These are phyloP conservation scores for Alternaria brassicicola DNA, from an alignment of 2,329 filamentous ascomycete species.

Conservation along the genomic window DNA sequence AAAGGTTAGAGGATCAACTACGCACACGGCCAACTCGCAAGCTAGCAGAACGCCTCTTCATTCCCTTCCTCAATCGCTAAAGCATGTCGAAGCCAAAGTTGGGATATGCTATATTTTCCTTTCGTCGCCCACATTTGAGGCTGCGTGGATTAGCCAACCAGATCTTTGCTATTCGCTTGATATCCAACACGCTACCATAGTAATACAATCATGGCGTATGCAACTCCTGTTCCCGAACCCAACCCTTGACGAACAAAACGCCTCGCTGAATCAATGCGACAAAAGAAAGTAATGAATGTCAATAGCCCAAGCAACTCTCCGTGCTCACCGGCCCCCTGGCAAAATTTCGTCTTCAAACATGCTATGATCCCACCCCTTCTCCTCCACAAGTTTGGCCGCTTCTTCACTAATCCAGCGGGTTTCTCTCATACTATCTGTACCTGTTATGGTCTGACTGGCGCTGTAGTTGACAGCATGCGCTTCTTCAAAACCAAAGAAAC, in stretches of 20 bases:
- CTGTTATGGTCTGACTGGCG: not conserved
- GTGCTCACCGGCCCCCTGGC: not conserved
- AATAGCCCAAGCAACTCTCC: not conserved
- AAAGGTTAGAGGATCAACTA: not conserved
- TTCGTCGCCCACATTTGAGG: not conserved
- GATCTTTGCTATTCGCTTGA: not conserved
- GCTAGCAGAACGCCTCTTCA: not conserved
- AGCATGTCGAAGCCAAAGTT: not conserved
- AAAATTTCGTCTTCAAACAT: constrained; percentile 35
- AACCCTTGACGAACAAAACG: constrained; percentile 9
- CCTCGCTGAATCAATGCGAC: constrained; percentile 20
- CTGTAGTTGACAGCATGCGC: constrained; percentile 3
- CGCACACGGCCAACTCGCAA: too few species aligned
- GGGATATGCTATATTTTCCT: not conserved
- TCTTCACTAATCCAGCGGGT: constrained; percentile 12
- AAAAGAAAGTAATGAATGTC: constrained; percentile 9
- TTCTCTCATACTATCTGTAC: not conserved
- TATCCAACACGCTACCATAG: constrained; percentile 9
- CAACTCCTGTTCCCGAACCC: constrained; percentile 3
- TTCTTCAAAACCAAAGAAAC: constrained; percentile 16
- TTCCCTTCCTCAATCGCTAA: not conserved
- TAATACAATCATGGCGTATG: constrained; percentile 8
- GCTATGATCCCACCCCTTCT: constrained; percentile 30
- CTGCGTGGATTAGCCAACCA: not conserved
- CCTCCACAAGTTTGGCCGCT: constrained; percentile 16